phyloP scores from a whole-genome alignment of 345 rosid genomes.

The Salix exigua region DNA sequence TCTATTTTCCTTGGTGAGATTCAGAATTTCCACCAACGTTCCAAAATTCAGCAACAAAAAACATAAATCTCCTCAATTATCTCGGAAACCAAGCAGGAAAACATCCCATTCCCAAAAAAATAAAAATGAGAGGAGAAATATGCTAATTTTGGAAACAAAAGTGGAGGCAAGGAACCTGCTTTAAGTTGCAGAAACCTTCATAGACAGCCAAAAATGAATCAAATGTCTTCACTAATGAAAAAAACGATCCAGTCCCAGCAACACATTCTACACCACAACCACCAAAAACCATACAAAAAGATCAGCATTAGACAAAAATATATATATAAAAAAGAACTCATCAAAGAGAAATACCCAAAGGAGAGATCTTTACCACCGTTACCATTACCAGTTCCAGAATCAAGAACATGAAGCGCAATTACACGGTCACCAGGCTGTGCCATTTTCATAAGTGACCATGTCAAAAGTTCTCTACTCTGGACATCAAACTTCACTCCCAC shows the following conservation, averaged over 20 bases:
- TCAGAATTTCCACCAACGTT: not conserved
- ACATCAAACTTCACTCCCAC: slow-evolving; percentile 79
- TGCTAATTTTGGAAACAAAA: not conserved
- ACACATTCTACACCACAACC: slow-evolving; percentile 32
- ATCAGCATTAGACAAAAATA: slow-evolving; percentile 15
- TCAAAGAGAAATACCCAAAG: not conserved
- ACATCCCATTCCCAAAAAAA: not conserved
- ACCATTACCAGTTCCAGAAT: slow-evolving; percentile 41
- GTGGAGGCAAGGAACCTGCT: slow-evolving; percentile 46
- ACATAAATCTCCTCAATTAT: not conserved
- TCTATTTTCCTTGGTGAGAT: not conserved
- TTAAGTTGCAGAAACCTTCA: slow-evolving; percentile 96
- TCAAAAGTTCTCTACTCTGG: slow-evolving; percentile 67
- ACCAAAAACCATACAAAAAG: not conserved
- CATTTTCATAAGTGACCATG: slow-evolving; percentile 83
- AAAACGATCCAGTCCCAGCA: slow-evolving; percentile 54
- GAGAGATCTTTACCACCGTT: not conserved
- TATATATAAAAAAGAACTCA: not conserved
- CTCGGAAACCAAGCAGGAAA: slow-evolving; percentile 3
- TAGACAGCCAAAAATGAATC: slow-evolving; percentile 74
- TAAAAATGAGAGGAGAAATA: not conserved
- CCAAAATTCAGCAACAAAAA: not conserved
- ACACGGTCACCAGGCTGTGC: slow-evolving; percentile 77
- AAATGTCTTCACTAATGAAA: slow-evolving; percentile 68
- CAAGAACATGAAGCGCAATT: slow-evolving; percentile 83